phyloP scores from a whole-genome alignment of 306 rosid species.

The Castanopsis chinensis region DNA sequence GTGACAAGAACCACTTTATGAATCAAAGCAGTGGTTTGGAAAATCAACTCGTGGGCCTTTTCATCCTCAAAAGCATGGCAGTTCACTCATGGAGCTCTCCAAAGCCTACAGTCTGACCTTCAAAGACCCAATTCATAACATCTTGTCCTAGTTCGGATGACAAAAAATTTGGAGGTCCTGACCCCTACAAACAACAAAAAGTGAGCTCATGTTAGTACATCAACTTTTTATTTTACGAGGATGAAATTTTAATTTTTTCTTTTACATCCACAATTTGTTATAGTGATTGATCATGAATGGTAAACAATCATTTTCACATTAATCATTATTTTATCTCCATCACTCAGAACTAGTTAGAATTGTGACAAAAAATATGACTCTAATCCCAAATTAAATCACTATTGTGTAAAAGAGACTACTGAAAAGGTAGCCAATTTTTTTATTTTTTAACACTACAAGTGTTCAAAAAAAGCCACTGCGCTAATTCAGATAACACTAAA shows the following conservation, averaged over 20 bases:
- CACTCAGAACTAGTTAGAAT: no score
- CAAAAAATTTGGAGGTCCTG: slow-evolving; percentile 41
- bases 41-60: slow-evolving; percentile 40
- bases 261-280: no score
- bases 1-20: slow-evolving; percentile 34
- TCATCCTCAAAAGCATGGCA: slow-evolving; percentile 35
- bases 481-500: no score
- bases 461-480: neutral
- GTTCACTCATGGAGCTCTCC: slow-evolving; percentile 42
- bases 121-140: slow-evolving; percentile 48
- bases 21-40: slow-evolving; percentile 42
- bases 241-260: no score
- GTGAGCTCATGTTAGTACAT: neutral
- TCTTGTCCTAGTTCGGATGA: slow-evolving; percentile 53
- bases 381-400: neutral
- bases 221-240: neutral
- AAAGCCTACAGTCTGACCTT: slow-evolving; percentile 43
- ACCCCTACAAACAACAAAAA: slow-evolving; percentile 29
- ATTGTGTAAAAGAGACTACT: neutral
- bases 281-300: no score
- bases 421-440: neutral
- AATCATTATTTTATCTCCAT: no score
- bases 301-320: neutral
- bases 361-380: no score
- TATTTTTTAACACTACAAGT: neutral